Base-by-base conservation (phyloP, 2,329 filamentous ascomycete genomes). In the Calonectria leucothoes region DNA sequence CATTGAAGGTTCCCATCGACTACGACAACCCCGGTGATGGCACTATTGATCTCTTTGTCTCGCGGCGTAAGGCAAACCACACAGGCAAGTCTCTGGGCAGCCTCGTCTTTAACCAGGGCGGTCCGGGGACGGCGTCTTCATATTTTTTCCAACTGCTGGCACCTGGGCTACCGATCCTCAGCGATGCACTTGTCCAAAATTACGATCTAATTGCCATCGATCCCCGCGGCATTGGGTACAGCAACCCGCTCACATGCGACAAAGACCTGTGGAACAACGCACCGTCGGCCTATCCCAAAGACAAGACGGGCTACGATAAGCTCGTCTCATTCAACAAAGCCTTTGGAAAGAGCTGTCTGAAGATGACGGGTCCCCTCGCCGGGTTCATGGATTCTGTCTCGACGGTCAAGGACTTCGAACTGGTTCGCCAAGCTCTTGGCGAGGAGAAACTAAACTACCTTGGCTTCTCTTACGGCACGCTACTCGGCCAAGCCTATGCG, bases 131-230 rank as follows among this genome's bases (percentile, higher is more conserved):
- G 11, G 70, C 76, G 2, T 67, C 74, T 2, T 66, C 68, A 1
- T 71, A 66, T 20, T 45, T 78, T 7, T 35, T 73, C 1, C 52
- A 71, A 1, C 52, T 76, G 3, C 31, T 66, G 17, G 48, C 64
- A 4, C 31, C 29, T 3, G 64, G 64, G 6, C 52, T 66, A 10
- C 64, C 48, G 1, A 61, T 69, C 1, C 76, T 80, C 27, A 76
- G 73, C 2, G 27, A 63, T 14, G 69, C 78, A 1, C 55, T 81
- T 6, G 42, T 75, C 1, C 73, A 79, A 14, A 74, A 82, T 42
- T 87, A 84, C 71, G 85, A 87, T 45, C 82, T 87, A 23, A 83
- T 88, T 42, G 85, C 85, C 0, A 86, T 87, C 33, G 86, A 88
- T 59, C 85, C 86, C 0, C 82, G 86, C 0, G 86, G 85, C 0